These are phyloP conservation scores for Melampsora americana DNA, from an alignment of 1,284 basidiomycete species.

Conservation along the genomic window DNA sequence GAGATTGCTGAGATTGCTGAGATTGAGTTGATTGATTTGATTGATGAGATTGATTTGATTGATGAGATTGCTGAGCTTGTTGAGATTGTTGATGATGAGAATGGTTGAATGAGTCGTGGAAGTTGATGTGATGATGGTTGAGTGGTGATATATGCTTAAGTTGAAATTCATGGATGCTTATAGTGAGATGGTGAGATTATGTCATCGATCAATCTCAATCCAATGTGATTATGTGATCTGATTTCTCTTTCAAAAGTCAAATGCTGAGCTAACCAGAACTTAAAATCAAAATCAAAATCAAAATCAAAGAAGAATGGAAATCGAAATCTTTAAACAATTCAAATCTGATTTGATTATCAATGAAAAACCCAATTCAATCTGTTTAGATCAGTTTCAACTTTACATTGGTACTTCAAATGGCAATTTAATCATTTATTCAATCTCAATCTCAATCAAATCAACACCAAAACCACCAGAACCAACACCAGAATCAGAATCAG, in stretches of 20 bases:
- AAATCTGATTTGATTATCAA: background rate
- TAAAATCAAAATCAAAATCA: too few relatives aligned
- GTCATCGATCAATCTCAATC: too few relatives aligned
- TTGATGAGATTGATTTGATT: background rate
- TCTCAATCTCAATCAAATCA: background rate
- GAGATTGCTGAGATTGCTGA: too few relatives aligned
- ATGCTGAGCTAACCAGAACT: too few relatives aligned
- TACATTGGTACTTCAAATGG: background rate
- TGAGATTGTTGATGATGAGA: conserved; percentile 1
- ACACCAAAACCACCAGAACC: too few relatives aligned
- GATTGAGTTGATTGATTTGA: background rate
- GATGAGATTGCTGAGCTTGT: background rate
- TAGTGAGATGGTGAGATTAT: too few relatives aligned
- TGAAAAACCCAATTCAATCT: background rate
- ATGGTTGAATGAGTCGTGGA: background rate
- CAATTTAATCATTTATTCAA: conserved; percentile 4
- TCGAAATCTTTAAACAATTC: background rate
- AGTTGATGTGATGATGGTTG: background rate
- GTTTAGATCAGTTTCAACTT: conserved; percentile 4
- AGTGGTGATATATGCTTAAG: too few relatives aligned
- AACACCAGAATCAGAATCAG: too few relatives aligned
- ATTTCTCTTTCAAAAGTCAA: too few relatives aligned
- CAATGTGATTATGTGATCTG: too few relatives aligned
- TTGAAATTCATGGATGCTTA: too few relatives aligned
- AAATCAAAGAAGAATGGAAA: too few relatives aligned